Evolutionary conservation across 2,329 filamentous ascomycete species (phyloP).

Genomic region (Penicillium sp.): DNA sequence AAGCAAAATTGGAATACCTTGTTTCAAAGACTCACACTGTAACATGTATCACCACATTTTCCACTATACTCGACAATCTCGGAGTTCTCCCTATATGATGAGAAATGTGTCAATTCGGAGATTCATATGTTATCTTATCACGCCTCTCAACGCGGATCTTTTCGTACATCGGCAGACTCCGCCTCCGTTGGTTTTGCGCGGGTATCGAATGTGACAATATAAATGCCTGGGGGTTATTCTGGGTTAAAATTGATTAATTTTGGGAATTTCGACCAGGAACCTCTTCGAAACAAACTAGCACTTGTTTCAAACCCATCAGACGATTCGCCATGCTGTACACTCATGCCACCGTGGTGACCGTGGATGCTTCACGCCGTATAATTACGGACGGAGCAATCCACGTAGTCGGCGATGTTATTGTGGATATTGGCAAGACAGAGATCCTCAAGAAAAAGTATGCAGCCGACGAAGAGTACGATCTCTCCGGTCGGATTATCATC

Average conservation of each 20-base stretch:
- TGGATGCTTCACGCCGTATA: conserved; percentile 47
- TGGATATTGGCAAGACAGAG: conserved; percentile 44
- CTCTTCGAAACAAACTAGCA: neutral
- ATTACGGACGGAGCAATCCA: conserved; percentile 50
- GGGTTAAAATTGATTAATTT: no score
- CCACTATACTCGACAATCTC: neutral
- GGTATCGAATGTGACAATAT: neutral
- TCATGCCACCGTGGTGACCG: conserved; percentile 53
- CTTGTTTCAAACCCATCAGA: neutral
- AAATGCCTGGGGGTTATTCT: neutral
- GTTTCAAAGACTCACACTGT: neutral
- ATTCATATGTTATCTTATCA: conserved; percentile 1
- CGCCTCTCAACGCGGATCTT: neutral
- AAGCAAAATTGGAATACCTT: neutral
- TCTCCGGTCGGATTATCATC: conserved; percentile 47
- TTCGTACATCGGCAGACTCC: conserved; percentile 1
- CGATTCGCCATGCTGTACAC: conserved; percentile 42
- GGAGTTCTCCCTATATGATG: neutral
- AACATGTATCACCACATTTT: neutral
- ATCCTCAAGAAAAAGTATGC: conserved; percentile 32
- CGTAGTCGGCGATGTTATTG: conserved; percentile 42
- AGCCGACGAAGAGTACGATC: conserved; percentile 32
- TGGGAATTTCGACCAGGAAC: no score
- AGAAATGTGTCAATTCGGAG: neutral
- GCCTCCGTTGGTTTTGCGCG: neutral